Conservation (phyloP, 2,329 filamentous ascomycete species). For the Colletotrichum neosansevieriae region DNA sequence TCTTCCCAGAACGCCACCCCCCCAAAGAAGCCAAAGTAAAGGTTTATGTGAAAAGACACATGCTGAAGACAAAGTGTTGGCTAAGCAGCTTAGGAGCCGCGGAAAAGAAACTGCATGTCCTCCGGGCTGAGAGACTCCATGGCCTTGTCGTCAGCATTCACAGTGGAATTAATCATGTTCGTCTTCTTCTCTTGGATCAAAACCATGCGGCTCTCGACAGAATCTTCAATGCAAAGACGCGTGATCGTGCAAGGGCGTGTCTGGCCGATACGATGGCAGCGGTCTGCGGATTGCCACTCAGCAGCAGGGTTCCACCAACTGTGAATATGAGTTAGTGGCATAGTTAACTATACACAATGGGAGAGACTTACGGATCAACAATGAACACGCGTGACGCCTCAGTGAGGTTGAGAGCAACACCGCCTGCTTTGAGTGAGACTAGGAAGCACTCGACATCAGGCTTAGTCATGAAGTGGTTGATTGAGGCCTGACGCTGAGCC, state of each 20-base stretch:
- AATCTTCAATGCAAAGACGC: constrained; percentile 94
- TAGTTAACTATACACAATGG: not conserved
- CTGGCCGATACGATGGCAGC: constrained; percentile 95
- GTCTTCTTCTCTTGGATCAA: constrained; percentile 98
- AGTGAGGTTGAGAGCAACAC: constrained; percentile 93
- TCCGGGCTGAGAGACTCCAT: constrained; percentile 92
- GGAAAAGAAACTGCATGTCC: constrained; percentile 97
- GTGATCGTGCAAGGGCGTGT: constrained; percentile 94
- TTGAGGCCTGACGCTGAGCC: constrained; percentile 90
- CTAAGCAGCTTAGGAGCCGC: constrained; percentile 60
- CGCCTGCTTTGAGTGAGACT: constrained; percentile 94
- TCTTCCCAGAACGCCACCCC: constrained; percentile 21
- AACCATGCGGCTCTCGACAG: constrained; percentile 95
- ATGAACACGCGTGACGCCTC: constrained; percentile 97
- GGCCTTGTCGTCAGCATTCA: constrained; percentile 91
- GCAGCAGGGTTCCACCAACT: constrained; percentile 99
- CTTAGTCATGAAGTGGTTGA: constrained; percentile 97
- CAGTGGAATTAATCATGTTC: constrained; percentile 96
- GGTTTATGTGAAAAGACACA: not conserved
- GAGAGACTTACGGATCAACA: constrained; percentile 83
- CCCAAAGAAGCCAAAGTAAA: not conserved
- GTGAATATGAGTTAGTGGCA: constrained; percentile 43
- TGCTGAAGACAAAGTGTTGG: not conserved
- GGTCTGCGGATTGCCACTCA: constrained; percentile 97
- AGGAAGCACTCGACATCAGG: constrained; percentile 95